Percentiles rank a stretch among this genome's conserved stretches.
phyloP scores from a whole-genome alignment of 352 stramenopile species.

The Phytophthora idaei region DNA sequence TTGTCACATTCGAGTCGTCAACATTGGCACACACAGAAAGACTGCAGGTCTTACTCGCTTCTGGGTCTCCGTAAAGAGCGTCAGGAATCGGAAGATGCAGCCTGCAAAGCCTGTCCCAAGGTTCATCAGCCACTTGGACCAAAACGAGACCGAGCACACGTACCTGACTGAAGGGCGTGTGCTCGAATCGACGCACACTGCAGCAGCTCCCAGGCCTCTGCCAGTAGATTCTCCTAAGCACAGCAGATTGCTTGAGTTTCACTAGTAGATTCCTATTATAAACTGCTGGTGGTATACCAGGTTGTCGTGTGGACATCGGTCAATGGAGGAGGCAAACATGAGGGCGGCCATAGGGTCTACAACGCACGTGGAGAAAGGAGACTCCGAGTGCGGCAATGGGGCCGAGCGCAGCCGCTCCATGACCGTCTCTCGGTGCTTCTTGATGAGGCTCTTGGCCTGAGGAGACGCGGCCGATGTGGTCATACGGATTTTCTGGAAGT shows the following conservation, averaged over 20 bases:
- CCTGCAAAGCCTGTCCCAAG: conserved; percentile 52
- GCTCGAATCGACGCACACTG: conserved; percentile 47
- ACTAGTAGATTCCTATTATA: background rate
- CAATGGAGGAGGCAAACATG: conserved; percentile 61
- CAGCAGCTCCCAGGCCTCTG: conserved; percentile 60
- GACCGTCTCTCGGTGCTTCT: conserved; percentile 56
- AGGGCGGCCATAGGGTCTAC: conserved; percentile 70
- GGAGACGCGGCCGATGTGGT: conserved; percentile 60
- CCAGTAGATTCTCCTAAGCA: conserved; percentile 58
- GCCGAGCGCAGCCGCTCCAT: conserved; percentile 44
- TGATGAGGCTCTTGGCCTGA: conserved; percentile 61
- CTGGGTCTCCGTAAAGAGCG: conserved; percentile 49
- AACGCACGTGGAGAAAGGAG: conserved; percentile 51
- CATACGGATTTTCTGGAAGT: conserved; percentile 83
- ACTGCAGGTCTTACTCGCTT: conserved; percentile 54
- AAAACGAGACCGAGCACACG: background rate
- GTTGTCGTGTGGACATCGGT: conserved; percentile 66
- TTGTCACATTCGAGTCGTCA: conserved; percentile 3
- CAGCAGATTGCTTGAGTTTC: background rate
- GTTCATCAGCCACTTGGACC: conserved; percentile 2
- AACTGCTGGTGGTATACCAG: conserved; percentile 38
- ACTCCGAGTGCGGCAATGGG: conserved; percentile 44
- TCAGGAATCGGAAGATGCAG: conserved; percentile 66
- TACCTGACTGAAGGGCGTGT: conserved; percentile 60
- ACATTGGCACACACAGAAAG: conserved; percentile 8